These are phyloP conservation scores for Blastocladiella britannica DNA, from an alignment of 192 early-diverging fungal genomes.

Conservation along the genomic window DNA sequence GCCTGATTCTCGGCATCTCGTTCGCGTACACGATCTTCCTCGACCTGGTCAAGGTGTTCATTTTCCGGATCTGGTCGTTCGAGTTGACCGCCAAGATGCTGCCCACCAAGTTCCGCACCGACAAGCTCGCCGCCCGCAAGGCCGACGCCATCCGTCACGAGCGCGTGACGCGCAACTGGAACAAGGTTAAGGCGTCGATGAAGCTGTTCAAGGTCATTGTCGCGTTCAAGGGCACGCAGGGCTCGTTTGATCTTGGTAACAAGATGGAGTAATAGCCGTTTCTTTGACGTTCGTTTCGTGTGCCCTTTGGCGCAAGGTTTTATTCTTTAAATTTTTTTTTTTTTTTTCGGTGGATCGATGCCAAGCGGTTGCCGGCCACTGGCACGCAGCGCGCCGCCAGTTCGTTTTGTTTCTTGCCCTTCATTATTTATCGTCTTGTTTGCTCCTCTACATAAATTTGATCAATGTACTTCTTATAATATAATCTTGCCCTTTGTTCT, in stretches of 20 bases:
- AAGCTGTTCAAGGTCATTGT: background rate
- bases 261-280: slow-evolving; percentile 1
- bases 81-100: slow-evolving; percentile 67
- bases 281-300: too few species aligned
- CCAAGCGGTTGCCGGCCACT: too few species aligned
- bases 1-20: slow-evolving; percentile 48
- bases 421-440: too few species aligned
- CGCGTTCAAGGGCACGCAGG: background rate
- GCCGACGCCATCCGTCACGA: slow-evolving; percentile 19
- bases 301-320: too few species aligned
- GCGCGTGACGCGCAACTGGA: slow-evolving; percentile 17
- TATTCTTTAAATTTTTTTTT: too few species aligned
- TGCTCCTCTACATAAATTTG: too few species aligned
- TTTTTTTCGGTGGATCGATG: too few species aligned
- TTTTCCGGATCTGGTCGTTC: slow-evolving; percentile 71
- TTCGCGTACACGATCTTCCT: slow-evolving; percentile 63
- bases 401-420: too few species aligned
- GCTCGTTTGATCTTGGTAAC: background rate
- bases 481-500: too few species aligned
- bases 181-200: background rate
- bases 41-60: slow-evolving; percentile 76
- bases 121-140: slow-evolving; percentile 34
- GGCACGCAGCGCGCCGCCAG: too few species aligned
- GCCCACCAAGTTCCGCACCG: slow-evolving; percentile 42
- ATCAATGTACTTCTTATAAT: too few species aligned